phyloP scores from a whole-genome alignment of 1,139 yeast genomes.

The Sugiyamaella neomexicana region DNA sequence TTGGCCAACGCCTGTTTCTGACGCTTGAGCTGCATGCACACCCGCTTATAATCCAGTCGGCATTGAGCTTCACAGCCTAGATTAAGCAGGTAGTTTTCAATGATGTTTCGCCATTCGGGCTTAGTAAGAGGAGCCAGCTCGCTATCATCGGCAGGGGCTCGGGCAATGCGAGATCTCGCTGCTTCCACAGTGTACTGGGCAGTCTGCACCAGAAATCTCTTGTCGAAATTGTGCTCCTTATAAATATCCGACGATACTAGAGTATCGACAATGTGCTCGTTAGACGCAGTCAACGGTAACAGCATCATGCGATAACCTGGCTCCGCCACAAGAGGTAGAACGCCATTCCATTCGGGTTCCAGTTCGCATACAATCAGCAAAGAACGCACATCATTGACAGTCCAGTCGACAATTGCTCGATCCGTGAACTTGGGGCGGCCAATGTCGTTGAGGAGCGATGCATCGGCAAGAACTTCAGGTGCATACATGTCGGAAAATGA shows the following conservation, averaged over 20 bases:
- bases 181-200: slow-evolving; percentile 60
- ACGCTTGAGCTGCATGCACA: slow-evolving; percentile 45
- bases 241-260: slow-evolving; percentile 59
- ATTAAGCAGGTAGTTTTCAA: slow-evolving; percentile 62
- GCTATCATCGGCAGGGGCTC: background rate
- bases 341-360: slow-evolving; percentile 54
- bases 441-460: slow-evolving; percentile 44
- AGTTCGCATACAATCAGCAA: slow-evolving; percentile 52
- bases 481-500: slow-evolving; percentile 56
- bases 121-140: slow-evolving; percentile 35
- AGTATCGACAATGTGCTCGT: slow-evolving; percentile 48
- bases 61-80: slow-evolving; percentile 71
- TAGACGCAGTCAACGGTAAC: slow-evolving; percentile 53
- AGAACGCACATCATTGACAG: slow-evolving; percentile 62
- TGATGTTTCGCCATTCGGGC: slow-evolving; percentile 67
- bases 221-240: slow-evolving; percentile 56
- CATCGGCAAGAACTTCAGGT: slow-evolving; percentile 46
- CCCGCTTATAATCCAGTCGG: slow-evolving; percentile 55
- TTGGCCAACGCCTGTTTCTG: slow-evolving; percentile 39
- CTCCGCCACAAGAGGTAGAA: slow-evolving; percentile 49
- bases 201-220: slow-evolving; percentile 53
- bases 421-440: slow-evolving; percentile 64
- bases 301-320: slow-evolving; percentile 46
- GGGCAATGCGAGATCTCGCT: slow-evolving; percentile 47
- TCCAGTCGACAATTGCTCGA: slow-evolving; percentile 63